Evolutionary conservation across 345 rosid genomes (phyloP).

Genomic region (Bretschneidera sinensis): DNA sequence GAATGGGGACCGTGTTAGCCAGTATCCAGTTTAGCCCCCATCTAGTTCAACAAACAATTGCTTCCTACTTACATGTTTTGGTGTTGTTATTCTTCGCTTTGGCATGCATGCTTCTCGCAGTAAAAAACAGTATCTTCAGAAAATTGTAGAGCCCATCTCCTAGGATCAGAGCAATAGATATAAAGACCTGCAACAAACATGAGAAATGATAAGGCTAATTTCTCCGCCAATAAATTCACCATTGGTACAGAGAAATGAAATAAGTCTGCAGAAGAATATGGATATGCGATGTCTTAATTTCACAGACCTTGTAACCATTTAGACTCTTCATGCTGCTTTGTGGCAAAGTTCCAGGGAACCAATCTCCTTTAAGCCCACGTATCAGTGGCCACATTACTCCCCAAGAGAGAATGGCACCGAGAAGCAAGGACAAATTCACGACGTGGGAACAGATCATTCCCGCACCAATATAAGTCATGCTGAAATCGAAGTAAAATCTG

Average conservation of each 20-base stretch:
- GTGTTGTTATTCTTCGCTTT: conserved; percentile 25
- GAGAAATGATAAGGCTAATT: neutral
- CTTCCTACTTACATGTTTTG: conserved; percentile 37
- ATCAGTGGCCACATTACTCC: conserved; percentile 96
- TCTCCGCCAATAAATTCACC: neutral
- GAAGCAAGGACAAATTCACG: conserved; percentile 80
- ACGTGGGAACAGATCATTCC: conserved; percentile 98
- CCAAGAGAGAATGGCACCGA: conserved; percentile 90
- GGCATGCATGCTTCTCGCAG: conserved; percentile 42
- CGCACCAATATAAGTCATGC: conserved; percentile 85
- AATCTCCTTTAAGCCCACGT: conserved; percentile 54
- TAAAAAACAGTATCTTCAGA: conserved; percentile 61
- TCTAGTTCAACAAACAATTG: too few species aligned
- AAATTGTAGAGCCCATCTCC: conserved; percentile 96
- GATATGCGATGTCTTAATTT: neutral
- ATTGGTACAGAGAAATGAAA: neutral
- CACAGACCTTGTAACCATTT: conserved; percentile 74
- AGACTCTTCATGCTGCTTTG: conserved; percentile 84
- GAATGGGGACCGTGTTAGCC: too few species aligned
- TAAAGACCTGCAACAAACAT: conserved; percentile 52
- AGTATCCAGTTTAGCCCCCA: too few species aligned
- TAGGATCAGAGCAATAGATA: conserved; percentile 75
- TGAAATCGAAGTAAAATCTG: conserved; percentile 92
- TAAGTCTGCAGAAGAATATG: neutral
- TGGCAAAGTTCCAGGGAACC: conserved; percentile 54